Evolutionary conservation across 1,284 basidiomycete species (phyloP).

Genomic region (Trichosporon ovoides): DNA sequence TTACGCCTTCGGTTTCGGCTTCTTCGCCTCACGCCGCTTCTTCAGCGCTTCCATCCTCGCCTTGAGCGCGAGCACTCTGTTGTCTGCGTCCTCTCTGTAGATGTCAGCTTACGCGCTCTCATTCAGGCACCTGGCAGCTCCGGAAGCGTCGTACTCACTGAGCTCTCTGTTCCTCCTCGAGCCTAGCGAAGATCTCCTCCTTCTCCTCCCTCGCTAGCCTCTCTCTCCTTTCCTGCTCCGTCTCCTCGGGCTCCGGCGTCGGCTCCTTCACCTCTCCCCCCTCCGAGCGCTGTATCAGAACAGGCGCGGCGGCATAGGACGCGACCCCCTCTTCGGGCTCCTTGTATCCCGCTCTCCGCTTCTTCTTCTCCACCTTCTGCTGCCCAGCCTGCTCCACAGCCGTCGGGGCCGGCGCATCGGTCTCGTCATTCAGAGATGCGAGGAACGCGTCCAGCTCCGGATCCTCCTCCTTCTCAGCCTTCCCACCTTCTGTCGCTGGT

Average conservation of each 20-base stretch:
- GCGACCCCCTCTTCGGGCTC: slow-evolving; percentile 30
- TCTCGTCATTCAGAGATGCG: slow-evolving; percentile 36
- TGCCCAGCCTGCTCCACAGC: slow-evolving; percentile 1
- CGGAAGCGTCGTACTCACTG: slow-evolving; percentile 36
- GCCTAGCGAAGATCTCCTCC: slow-evolving; percentile 46
- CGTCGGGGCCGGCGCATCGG: slow-evolving; percentile 9
- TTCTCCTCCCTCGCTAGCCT: slow-evolving; percentile 43
- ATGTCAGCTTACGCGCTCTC: background rate
- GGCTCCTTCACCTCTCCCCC: slow-evolving; percentile 20
- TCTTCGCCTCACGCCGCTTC: slow-evolving; percentile 34
- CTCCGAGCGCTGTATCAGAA: slow-evolving; percentile 17
- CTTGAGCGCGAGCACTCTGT: slow-evolving; percentile 44
- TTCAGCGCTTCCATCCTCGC: slow-evolving; percentile 44
- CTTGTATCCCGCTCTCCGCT: slow-evolving; percentile 26
- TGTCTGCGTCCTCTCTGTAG: slow-evolving; percentile 48
- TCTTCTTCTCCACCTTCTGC: slow-evolving; percentile 7
- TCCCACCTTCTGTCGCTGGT: background rate
- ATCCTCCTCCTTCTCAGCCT: slow-evolving; percentile 26
- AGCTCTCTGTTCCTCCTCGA: slow-evolving; percentile 48
- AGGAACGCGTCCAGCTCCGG: slow-evolving; percentile 48
- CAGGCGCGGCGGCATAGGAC: slow-evolving; percentile 45
- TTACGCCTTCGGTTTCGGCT: slow-evolving; percentile 2
- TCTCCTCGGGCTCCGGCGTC: slow-evolving; percentile 42
- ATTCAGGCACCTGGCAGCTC: no score
- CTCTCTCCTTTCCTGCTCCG: slow-evolving; percentile 37